Base-by-base conservation (phyloP, 129 eudicot species). In the Pseudognaphalium luteoalbum region DNA sequence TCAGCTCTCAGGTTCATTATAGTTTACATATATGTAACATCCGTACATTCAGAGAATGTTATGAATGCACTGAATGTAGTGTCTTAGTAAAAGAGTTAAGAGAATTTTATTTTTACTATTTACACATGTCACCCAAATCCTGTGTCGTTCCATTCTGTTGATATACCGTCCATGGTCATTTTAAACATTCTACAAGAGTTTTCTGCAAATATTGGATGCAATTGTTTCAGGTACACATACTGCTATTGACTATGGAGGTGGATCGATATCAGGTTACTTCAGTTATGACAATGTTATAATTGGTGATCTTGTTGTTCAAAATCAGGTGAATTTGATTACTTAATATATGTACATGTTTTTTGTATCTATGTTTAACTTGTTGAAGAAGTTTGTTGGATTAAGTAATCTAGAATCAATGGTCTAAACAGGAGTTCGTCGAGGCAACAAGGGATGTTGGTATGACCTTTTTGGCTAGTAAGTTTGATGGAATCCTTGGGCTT, bases 401-500 rank as follows among this genome's bases (percentile, higher is more conserved):
- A 21, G 6, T 14, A n/a, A n/a, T 35, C 10, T 3, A 2, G 9
- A 44, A 25, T 20, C 12, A 30, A 61, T 42, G 50, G 50, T 42
- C 30, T 63, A 32, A 39, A 29, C 74, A 90, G 96, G 84, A 70
- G n/a, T 87, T 90, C 65, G 75, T 83, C 29, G 96, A 90, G 81
- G 88, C 85, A 6, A 90, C 90, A 39, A 70, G 70, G 58, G 90
- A 85, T 47, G 41, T 76, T 50, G 60, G 91, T 78, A 20, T 80
- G 11, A 65, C 81, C 70, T 87, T 90, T 71, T 54, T 82, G 62
- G 66, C 82, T 17, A 86, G 84, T 25, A 78, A 81, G 80, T 90
- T 85, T 72, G 96, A 90, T 64, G 96, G 92, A 17, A 81, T 90
- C 68, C 78, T 90, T 34, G 92, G 96, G 68, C 96, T 90, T 70